Base-by-base conservation (phyloP, 2,329 filamentous ascomycete genomes). In the Coleophoma crateriformis region DNA sequence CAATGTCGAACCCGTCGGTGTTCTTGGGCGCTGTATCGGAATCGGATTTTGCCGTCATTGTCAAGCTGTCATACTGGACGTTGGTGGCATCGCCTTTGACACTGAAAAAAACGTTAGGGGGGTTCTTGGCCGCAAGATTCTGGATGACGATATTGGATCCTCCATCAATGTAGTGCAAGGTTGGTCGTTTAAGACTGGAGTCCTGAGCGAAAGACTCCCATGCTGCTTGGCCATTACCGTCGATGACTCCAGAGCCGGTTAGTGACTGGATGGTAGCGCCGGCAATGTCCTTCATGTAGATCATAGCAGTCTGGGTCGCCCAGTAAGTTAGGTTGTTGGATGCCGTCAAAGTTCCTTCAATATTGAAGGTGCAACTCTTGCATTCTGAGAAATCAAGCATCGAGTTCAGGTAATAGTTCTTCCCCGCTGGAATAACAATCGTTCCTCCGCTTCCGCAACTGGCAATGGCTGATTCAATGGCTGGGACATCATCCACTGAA, bases 1-100 rank as follows among this genome's bases (percentile, higher is more conserved):
- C 71, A 33, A 78, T 67, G 50, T 77, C 72, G 53, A 77, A 78
- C 7, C 67, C 75, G 51, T 81, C 77, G 3, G 77, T 81, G 65
- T 81, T 81, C 54, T 73, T 69, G 67, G 74, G 57, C 1, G 51
- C 50, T 22, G 70, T 70, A 27, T 51, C 50, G 4, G 67, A 72
- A 10, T 65, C 68, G 3, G 69, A 72, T 2, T 60, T 60, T 0
- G 72, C 70, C 8, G 61, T 63, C 43, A 76, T 60, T 4, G 59
- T 65, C 22, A 75, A 61, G 42, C 61, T 50, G n/a, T 59, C 56
- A 54, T 70, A 74, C 1, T 51, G 49, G 8, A 72, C 58, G 14
- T 70, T 67, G 1, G 51, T 60, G 2, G 67, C 64, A 33, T 58
- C 59, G 1, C 69, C 69, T 12, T 66, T 69, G 15, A 66, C 61